Base-by-base conservation (phyloP, 2,329 filamentous ascomycete genomes). In the Microdochium paspali region DNA sequence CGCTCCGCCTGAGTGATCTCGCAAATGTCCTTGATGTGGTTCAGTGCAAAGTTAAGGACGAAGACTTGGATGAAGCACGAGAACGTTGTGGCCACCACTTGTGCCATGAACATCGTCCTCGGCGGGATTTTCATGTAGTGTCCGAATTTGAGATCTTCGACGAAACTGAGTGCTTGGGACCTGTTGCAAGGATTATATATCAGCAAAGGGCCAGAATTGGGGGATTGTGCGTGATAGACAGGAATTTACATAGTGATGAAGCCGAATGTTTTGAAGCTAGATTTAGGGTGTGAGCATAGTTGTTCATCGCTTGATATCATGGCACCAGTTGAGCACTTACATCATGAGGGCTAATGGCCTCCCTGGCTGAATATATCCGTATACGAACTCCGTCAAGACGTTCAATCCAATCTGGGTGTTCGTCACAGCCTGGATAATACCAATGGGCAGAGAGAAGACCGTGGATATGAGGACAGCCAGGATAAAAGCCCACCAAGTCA, bases 71-170 rank as follows among this genome's bases (percentile, higher is more conserved):
- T 76, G 51, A 85, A 74, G 62, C 79, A 84, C 1, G 80, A 81
- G 57, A 84, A 73, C 0, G 83, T 76, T 0, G 81, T 84, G 7
- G 82, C 81, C 2, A 82, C 74, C 3, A 85, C 73, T 59, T 86
- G 82, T 4, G 74, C 72, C 64, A 76, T 71, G 64, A 86, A 86
- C 68, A 84, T 82, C 15, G 78, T 82, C 18, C 79, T 71, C 13
- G 80, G 82, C 0, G 82, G 82, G 10, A 80, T 79, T 62, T 81
- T 81, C 81, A 87, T 86, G 67, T 87, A 87, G 58, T 87, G 84
- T 4, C 79, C 83, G 42, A 85, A 79, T 58, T 86, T 86, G 52
- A 86, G 69, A 56, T 86, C 83, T 7, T 77, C 70, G 10, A 80
- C 71, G 57, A 86, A 86, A 54, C 71, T 75, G 31, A 85, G 70